Base-by-base conservation (phyloP, 495 filamentous ascomycete genomes). In the Paragyromitra xinjiangensis region DNA sequence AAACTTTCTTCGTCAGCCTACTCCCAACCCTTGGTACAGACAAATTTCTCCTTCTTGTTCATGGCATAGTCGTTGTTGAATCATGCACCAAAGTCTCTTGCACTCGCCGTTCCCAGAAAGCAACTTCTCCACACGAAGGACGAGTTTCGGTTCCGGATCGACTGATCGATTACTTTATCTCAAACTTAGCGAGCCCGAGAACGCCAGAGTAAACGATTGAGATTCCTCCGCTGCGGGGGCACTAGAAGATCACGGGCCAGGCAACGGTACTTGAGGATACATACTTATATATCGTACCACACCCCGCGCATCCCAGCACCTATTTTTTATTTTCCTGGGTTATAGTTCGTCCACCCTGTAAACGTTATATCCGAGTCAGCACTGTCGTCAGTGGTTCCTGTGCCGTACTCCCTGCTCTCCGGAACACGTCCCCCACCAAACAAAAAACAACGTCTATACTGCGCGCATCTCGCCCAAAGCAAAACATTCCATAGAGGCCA, bases 11-110 rank as follows among this genome's bases (percentile, higher is more conserved):
- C 77, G 73, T 78, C 77, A 79, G 77, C 77, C 59, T 72, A 42
- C 76, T 70, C 68, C 63, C 74, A 78, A 62, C 66, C 51, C 77
- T 79, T 77, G 40, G 77, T 79, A 79, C 75, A 77, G 66, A 72
- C 37, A 77, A 72, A 65, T 58, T 75, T 64, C 77, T 64, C 68
- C 70, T 78, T 78, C 65, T 78, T 62, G 77, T 79, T 79, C 77
- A 79, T 79, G 77, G 77, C 77, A 79, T 79, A 79, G 75, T 78
- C 67, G 77, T 79, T 55, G 75, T 79, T 81, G 78, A 81, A 81
- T 81, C 79, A 81, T 81, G 79, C 79, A 81, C 79, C 73, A 77
- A 78, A 75, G 79, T 81, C 71, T 81, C 79, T 77, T 81, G 78
- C 79, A 81, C 79, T 81, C 79, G 79, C 71, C 79, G 78, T 80